A percentile compares a stretch with the other conserved stretches of the same genome.
Conservation (phyloP, 306 rosid genomes). For the Ziziphus jujuba region DNA sequence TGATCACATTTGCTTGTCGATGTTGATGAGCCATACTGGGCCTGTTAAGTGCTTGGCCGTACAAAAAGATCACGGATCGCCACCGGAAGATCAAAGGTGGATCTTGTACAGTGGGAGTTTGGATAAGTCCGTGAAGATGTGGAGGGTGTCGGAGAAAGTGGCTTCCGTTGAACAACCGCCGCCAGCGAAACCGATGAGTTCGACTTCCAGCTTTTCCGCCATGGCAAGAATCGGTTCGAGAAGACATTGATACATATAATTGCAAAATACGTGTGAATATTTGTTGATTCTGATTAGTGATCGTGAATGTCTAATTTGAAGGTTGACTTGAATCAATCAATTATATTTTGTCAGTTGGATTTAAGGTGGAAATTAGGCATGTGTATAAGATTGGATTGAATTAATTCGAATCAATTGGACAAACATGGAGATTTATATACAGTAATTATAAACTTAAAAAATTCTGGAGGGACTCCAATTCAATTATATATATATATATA, state of each 20-base stretch:
- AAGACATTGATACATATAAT: conserved; percentile 18
- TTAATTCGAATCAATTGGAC: no score
- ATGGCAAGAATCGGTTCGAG: conserved; percentile 37
- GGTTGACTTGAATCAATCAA: no score
- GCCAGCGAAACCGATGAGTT: background rate
- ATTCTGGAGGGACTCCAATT: no score
- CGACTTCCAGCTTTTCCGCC: conserved; percentile 35
- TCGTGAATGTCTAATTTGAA: no score
- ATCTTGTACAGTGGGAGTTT: conserved; percentile 85
- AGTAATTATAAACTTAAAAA: no score
- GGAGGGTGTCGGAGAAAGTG: conserved; percentile 61
- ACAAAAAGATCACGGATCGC: conserved; percentile 46
- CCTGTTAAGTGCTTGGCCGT: conserved; percentile 89
- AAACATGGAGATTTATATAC: no score
- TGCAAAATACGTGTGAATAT: no score
- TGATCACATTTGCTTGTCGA: conserved; percentile 46
- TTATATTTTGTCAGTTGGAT: no score
- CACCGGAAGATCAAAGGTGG: conserved; percentile 43
- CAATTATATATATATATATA: no score
- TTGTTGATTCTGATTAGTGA: no score
- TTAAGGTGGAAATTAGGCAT: no score
- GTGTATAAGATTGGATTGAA: no score
- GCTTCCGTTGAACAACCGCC: background rate
- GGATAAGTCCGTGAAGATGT: conserved; percentile 91
- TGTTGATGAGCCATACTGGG: conserved; percentile 68